phyloP scores from a whole-genome alignment of 108 stramenopile species.

The Skeletonema costatum region DNA sequence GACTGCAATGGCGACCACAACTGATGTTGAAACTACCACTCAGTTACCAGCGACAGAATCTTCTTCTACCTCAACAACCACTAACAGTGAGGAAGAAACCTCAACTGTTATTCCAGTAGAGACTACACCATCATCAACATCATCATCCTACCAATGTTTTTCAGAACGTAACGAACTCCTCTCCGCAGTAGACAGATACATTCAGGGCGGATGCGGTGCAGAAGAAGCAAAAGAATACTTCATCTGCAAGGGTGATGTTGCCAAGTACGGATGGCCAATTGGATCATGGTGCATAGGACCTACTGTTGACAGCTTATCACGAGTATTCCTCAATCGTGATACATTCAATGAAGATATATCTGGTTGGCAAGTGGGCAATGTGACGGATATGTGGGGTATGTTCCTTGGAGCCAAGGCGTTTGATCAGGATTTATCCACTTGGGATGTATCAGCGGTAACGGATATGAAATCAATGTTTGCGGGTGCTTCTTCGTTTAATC shows the following conservation, averaged over 20 bases:
- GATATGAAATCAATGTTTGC: constrained; percentile 37
- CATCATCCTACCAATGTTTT: background rate
- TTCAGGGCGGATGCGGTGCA: background rate
- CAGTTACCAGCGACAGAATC: background rate
- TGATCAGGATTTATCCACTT: constrained; percentile 32
- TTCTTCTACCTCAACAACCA: background rate
- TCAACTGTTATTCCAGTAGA: background rate
- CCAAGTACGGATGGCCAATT: background rate
- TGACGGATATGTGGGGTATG: constrained; percentile 37
- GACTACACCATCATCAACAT: background rate
- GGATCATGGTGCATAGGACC: background rate
- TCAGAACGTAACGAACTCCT: background rate
- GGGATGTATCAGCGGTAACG: constrained; percentile 35
- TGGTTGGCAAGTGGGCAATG: constrained; percentile 31
- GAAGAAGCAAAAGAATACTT: background rate
- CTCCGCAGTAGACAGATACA: background rate
- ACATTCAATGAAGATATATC: constrained; percentile 20
- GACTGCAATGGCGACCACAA: background rate
- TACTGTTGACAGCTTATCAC: background rate
- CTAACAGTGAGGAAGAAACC: background rate
- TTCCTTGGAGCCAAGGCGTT: constrained; percentile 39
- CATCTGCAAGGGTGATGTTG: background rate
- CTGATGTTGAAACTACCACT: background rate
- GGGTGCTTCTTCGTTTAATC: constrained; percentile 21
- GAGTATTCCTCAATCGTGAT: background rate